phyloP scores from a whole-genome alignment of 805 yeast species.

The Wickerhamiella azymoides region DNA sequence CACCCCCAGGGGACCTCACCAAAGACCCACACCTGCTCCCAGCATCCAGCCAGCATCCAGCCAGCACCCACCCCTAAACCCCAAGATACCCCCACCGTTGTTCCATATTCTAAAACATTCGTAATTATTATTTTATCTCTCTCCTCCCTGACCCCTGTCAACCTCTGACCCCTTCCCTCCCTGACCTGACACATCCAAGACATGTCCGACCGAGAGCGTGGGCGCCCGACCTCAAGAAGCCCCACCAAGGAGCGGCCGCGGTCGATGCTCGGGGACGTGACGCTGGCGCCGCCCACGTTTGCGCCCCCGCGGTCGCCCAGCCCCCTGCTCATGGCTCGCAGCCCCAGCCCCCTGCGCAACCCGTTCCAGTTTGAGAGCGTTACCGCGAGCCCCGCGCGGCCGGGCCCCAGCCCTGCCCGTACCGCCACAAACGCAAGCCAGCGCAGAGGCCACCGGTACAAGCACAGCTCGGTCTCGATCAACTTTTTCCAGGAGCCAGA shows the following conservation, averaged over 20 bases:
- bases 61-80: no score
- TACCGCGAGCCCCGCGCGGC: conserved; percentile 14
- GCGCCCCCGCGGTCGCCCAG: neutral
- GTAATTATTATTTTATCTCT: neutral
- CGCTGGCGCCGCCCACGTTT: neutral
- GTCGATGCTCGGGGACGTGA: neutral
- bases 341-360: conserved; percentile 10
- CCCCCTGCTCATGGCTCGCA: conserved; percentile 1
- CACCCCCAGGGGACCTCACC: no score
- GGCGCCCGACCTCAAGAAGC: neutral
- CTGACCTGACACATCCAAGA: neutral
- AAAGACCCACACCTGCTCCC: no score
- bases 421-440: no score
- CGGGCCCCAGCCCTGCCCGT: conserved; percentile 12
- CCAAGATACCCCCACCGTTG: no score
- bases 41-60: no score
- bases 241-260: neutral
- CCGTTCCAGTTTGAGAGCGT: conserved; percentile 60
- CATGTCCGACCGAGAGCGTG: neutral
- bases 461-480: conserved; percentile 93
- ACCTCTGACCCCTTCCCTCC: no score
- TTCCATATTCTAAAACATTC: neutral
- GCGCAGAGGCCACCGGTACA: conserved; percentile 88
- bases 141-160: no score
- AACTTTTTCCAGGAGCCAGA: conserved; percentile 91